phyloP scores from a whole-genome alignment of 352 stramenopile genomes.

The Phytopythium delawarense region DNA sequence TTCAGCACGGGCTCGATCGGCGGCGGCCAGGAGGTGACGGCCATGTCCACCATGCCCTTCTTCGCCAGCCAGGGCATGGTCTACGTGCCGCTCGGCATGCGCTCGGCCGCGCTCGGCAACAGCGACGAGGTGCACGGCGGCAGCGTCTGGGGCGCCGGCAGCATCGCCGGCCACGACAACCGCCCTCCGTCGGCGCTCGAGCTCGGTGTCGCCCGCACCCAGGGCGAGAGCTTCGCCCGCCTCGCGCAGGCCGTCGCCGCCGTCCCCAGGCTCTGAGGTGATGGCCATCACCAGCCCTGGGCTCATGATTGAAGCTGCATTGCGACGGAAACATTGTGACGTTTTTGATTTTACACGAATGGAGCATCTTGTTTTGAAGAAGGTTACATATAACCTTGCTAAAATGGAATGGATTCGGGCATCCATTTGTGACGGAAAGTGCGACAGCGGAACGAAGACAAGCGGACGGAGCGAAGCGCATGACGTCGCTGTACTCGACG shows the following conservation, averaged over 20 bases:
- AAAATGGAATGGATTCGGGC: not conserved
- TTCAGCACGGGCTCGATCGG: conserved; percentile 73
- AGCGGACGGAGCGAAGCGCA: too few species aligned
- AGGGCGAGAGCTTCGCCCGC: conserved; percentile 81
- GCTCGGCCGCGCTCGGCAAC: conserved; percentile 58
- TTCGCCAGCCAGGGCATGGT: conserved; percentile 89
- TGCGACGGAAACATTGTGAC: not conserved
- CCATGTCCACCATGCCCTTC: conserved; percentile 80
- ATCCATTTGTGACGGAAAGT: not conserved
- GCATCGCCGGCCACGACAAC: conserved; percentile 75
- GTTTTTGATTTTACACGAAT: not conserved
- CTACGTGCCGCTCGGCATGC: conserved; percentile 88
- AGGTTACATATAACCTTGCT: not conserved
- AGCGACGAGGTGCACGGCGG: conserved; percentile 78
- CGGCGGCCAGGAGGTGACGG: conserved; percentile 89
- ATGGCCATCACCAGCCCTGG: not conserved
- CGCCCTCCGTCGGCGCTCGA: conserved; percentile 82
- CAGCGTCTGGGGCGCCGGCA: conserved; percentile 80
- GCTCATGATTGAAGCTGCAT: not conserved
- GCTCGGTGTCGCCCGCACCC: conserved; percentile 63
- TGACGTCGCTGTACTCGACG: conserved; percentile 69
- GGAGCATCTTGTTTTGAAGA: not conserved
- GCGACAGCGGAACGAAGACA: too few species aligned
- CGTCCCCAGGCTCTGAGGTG: not conserved
- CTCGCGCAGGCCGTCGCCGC: conserved; percentile 79